Evolutionary conservation across 495 filamentous ascomycete genomes (phyloP).

Genomic region (Tuber indicum): DNA sequence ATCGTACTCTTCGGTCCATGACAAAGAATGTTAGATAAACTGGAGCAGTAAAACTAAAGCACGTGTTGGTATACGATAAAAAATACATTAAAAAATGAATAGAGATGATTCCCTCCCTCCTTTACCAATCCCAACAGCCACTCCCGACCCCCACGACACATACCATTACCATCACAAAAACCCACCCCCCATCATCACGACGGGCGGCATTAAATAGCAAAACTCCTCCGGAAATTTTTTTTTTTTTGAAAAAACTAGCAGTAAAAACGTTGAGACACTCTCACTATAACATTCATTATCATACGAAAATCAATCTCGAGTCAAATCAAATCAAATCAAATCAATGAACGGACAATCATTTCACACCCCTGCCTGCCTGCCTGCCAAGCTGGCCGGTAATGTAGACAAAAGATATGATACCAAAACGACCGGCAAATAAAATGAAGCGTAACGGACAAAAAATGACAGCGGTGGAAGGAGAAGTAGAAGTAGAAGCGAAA

Average conservation of each 20-base stretch:
- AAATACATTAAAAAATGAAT: background rate
- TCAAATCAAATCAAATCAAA: conserved; percentile 21
- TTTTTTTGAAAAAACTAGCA: background rate
- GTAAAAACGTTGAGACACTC: background rate
- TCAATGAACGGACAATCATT: conserved; percentile 24
- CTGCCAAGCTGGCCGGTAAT: background rate
- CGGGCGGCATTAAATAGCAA: background rate
- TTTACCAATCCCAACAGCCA: background rate
- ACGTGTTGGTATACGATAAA: background rate
- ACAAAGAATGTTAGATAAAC: background rate
- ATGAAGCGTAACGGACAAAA: conserved; percentile 9
- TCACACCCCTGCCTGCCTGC: background rate
- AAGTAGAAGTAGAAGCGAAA: conserved; percentile 20
- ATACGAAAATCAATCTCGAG: background rate
- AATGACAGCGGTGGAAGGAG: conserved; percentile 5
- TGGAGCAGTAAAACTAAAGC: background rate
- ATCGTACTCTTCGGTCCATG: background rate
- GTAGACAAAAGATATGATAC: background rate
- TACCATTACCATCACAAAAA: background rate
- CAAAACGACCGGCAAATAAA: conserved; percentile 1
- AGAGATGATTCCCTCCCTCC: background rate
- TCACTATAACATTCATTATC: background rate
- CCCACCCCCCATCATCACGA: background rate
- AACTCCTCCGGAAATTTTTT: background rate
- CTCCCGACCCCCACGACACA: background rate